A percentile compares a stretch with the other conserved stretches of the same genome.
phyloP scores from a whole-genome alignment of 805 yeast species.

The Torulaspora indica region DNA sequence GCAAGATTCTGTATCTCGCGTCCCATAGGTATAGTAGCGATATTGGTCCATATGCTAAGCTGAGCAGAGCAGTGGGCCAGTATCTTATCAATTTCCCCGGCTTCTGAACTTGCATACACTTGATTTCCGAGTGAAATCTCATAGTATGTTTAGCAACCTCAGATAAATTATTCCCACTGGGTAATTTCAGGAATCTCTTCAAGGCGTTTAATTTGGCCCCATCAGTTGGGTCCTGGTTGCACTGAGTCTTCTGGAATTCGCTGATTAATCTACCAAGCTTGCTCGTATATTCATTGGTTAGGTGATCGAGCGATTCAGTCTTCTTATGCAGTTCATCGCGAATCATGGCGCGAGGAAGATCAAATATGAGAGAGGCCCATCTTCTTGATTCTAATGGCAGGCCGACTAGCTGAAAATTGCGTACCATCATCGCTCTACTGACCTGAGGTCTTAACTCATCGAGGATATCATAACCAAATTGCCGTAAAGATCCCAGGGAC shows the following conservation, averaged over 20 bases:
- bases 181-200: constrained; percentile 7
- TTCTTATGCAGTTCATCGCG: constrained; percentile 19
- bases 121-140: constrained; percentile 6
- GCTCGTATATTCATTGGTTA: constrained; percentile 13
- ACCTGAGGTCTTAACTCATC: constrained; percentile 12
- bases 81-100: constrained; percentile 48
- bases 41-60: constrained; percentile 51
- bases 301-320: constrained; percentile 1
- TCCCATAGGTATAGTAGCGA: constrained; percentile 42
- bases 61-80: constrained; percentile 57
- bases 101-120: constrained; percentile 10
- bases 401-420: constrained; percentile 19
- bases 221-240: neutral
- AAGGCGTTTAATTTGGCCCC: constrained; percentile 6
- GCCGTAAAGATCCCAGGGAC: constrained; percentile 1
- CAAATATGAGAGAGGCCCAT: constrained; percentile 9
- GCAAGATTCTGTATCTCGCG: constrained; percentile 48
- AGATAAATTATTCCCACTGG: constrained; percentile 6
- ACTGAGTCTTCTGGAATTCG: constrained; percentile 13
- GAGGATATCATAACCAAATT: constrained; percentile 5
- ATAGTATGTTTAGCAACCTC: constrained; percentile 10
- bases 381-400: constrained; percentile 18
- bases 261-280: constrained; percentile 23
- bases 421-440: constrained; percentile 18
- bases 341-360: constrained; percentile 20